phyloP scores from a whole-genome alignment of 2,329 filamentous ascomycete genomes.

The Alternaria alternata region DNA sequence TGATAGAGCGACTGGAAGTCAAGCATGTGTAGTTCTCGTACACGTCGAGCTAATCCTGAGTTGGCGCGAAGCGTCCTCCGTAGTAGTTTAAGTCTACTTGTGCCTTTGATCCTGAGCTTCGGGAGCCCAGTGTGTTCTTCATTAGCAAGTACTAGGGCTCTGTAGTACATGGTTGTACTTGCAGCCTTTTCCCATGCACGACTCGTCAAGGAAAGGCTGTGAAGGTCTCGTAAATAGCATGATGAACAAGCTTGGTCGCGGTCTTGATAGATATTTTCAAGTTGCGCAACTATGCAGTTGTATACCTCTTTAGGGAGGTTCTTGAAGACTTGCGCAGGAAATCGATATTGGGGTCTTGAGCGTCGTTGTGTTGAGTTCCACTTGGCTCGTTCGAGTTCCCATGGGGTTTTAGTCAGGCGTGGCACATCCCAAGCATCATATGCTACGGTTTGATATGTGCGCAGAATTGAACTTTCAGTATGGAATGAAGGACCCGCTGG shows the following conservation, averaged over 20 bases:
- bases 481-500: slow-evolving; percentile 2
- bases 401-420: slow-evolving; percentile 47
- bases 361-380: slow-evolving; percentile 44
- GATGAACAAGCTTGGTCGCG: slow-evolving; percentile 56
- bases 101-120: slow-evolving; percentile 57
- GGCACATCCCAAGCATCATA: slow-evolving; percentile 24
- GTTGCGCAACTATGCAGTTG: slow-evolving; percentile 61
- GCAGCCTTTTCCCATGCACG: slow-evolving; percentile 65
- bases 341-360: slow-evolving; percentile 18
- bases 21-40: slow-evolving; percentile 62
- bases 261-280: slow-evolving; percentile 56
- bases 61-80: slow-evolving; percentile 63
- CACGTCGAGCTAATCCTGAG: slow-evolving; percentile 59
- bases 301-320: slow-evolving; percentile 63
- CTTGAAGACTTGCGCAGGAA: slow-evolving; percentile 52
- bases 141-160: slow-evolving; percentile 58
- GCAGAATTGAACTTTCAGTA: not conserved
- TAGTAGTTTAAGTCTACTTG: slow-evolving; percentile 62
- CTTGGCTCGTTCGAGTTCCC: slow-evolving; percentile 49
- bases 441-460: not conserved
- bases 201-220: slow-evolving; percentile 62
- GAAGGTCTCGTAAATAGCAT: slow-evolving; percentile 64
- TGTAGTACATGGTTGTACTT: slow-evolving; percentile 60
- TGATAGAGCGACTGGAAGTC: slow-evolving; percentile 55
- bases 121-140: slow-evolving; percentile 44